These are phyloP conservation scores for Nemophila menziesii DNA, from an alignment of 257 asterid species.

Conservation along the genomic window DNA sequence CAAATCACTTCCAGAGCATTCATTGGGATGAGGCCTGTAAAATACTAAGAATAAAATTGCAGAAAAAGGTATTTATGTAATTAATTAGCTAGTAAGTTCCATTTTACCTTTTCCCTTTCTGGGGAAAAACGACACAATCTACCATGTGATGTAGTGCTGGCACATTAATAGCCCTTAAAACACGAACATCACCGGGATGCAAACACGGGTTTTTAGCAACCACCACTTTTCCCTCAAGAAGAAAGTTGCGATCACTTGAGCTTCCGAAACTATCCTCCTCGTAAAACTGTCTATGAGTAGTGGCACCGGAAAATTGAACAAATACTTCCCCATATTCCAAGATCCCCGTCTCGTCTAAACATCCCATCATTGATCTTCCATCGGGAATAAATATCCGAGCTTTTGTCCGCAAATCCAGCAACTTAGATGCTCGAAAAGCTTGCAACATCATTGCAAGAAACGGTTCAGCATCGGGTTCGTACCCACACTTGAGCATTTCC, in stretches of 20 bases:
- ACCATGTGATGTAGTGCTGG: constrained; percentile 66
- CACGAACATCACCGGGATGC: constrained; percentile 95
- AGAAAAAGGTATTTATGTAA: not conserved
- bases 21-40: constrained; percentile 88
- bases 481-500: constrained; percentile 76
- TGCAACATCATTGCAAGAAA: constrained; percentile 85
- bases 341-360: constrained; percentile 69
- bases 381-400: constrained; percentile 55
- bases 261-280: constrained; percentile 18
- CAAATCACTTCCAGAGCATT: constrained; percentile 95
- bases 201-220: constrained; percentile 96
- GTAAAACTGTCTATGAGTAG: constrained; percentile 19
- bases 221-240: constrained; percentile 35
- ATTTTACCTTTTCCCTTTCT: constrained; percentile 54
- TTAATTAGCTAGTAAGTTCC: not conserved
- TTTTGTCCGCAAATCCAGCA: constrained; percentile 53
- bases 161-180: constrained; percentile 49
- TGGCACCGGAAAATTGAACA: constrained; percentile 46
- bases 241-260: constrained; percentile 10
- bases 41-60: not conserved
- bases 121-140: constrained; percentile 86
- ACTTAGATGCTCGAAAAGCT: constrained; percentile 53
- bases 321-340: constrained; percentile 83
- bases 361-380: constrained; percentile 85
- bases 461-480: constrained; percentile 73